Evolutionary conservation across 352 stramenopile genomes (phyloP), one percentile per base, ranked within the genome.

Genomic region (Pseudoperonospora humuli): DNA sequence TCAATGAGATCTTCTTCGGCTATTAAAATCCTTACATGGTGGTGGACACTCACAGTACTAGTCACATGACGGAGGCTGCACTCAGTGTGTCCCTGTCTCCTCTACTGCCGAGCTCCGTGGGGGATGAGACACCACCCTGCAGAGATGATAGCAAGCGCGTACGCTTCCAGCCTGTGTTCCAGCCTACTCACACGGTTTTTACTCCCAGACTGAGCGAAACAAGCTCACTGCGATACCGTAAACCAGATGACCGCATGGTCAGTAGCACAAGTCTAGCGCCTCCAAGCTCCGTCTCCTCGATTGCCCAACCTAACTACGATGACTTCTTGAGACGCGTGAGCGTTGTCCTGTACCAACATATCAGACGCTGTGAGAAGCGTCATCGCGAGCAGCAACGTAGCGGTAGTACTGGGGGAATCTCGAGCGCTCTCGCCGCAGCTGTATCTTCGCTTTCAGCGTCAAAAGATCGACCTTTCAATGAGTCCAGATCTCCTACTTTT

Each of bases 291-390:
- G 68, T 82, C 23, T 87, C 73, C 11, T 90, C 78, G 26, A 78
- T 96, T 38, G 84, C 75, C 31, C 76, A 93, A 56, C 84, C 84
- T 33, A 96, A 96, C 50, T 96, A 95, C 57, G 83, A 96, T 51
- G 85, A 96, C 50, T 91, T 89, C 23, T 40, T 96, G 41, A 67
- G 80, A 36, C 75, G 82, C 56, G 82, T 93, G 42, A 90, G 76
- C 43, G 83, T 95, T 46, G 84, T 95, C 31, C 51, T 95, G 31
- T 94, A 95, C 50, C 84, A 95, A 52, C 84, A 95, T 50, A 78
- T 95, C 26, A 64, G 80, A 42, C 76, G 82, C 33, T 91, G 84
- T 51, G 81, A 95, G 58, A 89, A 91, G 61, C 76, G 76, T 20
- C 36, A 73, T 39, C 62, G 73, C 4, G 80, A 94, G 49, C 70